A percentile compares a stretch with the other conserved stretches of the same genome.
Conservation (phyloP, 2,329 filamentous ascomycete genomes). For the Byssothecium circinans region DNA sequence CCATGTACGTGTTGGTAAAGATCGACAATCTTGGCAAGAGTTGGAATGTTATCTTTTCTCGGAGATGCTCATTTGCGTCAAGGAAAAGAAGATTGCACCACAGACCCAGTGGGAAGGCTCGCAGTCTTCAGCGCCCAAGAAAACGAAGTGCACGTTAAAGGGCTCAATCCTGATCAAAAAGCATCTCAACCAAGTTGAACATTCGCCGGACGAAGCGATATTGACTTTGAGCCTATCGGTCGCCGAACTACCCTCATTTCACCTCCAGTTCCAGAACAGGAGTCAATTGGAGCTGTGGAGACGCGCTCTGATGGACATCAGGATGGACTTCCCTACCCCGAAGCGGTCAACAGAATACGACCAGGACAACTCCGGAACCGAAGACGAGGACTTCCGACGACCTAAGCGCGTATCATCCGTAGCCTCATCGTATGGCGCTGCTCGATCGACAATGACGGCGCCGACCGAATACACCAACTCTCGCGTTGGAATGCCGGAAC, state of each 20-base stretch:
- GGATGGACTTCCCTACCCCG: slow-evolving; percentile 62
- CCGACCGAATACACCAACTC: slow-evolving; percentile 89
- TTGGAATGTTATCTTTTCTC: slow-evolving; percentile 95
- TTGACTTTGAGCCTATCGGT: slow-evolving; percentile 90
- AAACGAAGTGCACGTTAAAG: slow-evolving; percentile 83
- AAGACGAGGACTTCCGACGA: slow-evolving; percentile 82
- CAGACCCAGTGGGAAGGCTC: slow-evolving; percentile 68
- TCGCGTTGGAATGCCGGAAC: slow-evolving; percentile 45
- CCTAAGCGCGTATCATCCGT: slow-evolving; percentile 76
- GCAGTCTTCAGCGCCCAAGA: slow-evolving; percentile 58
- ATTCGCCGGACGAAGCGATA: slow-evolving; percentile 71
- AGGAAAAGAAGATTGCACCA: slow-evolving; percentile 78
- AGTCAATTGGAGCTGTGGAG: slow-evolving; percentile 89
- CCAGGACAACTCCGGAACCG: slow-evolving; percentile 75
- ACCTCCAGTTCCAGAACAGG: slow-evolving; percentile 82
- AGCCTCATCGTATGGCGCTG: slow-evolving; percentile 80
- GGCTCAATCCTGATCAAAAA: slow-evolving; percentile 98
- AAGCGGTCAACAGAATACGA: slow-evolving; percentile 73
- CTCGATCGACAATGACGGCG: slow-evolving; percentile 81
- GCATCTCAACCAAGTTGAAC: slow-evolving; percentile 88
- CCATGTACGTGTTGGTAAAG: slow-evolving; percentile 90
- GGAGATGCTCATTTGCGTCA: slow-evolving; percentile 99
- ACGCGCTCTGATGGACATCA: slow-evolving; percentile 80
- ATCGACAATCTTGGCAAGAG: slow-evolving; percentile 95
- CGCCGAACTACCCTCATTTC: slow-evolving; percentile 88